Base-by-base conservation (phyloP, 805 yeast genomes). In the Helenozyma rhizophorensis region DNA sequence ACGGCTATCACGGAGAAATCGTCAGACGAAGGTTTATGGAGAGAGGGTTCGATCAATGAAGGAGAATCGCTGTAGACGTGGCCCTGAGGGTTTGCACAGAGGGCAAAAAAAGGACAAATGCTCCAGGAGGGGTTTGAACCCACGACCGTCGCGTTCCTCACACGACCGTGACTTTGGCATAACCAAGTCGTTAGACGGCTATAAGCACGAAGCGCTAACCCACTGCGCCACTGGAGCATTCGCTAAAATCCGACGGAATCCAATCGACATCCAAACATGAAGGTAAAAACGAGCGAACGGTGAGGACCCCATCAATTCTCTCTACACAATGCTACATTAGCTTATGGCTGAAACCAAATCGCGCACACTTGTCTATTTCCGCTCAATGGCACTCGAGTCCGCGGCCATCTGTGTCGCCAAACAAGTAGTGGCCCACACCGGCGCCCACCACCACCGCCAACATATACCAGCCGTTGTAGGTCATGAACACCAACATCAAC, bases 391-490 rank as follows among this genome's bases (percentile, higher is more conserved):
- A 64, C 19, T 63, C 54, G 53, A 63, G 36, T 19, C 52, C 21
- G 27, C 55, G 40, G 14, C 36, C 27, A 6, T 42, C 50, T 10
- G 23, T 28, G 10, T 39, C 49, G 7, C 74, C 74, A 81, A 86
- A 85, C 9, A 74, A 22, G 47, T 68, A 77, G 51, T 78, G 71
- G 1, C 95, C 95, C 16, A 74, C 14, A n/a, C 67, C 70, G 2
- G 93, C 93, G 2, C 95, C 95, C 2, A 69, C 42, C 1, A 76
- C 78, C 8, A 83, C 83, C 3, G 90, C 78, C 6, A 76, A 28
- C 93, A 84, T 83, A 21, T 79, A 71, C 89, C 89, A 85, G 9
- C 90, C 85, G 52, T 84, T 84, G 55, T 82, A 85, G 5, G 90
- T 83, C 95, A 85, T 85, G 47, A 84, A 85, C 0, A 86, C 74